phyloP scores from a whole-genome alignment of 192 early-diverging fungal genomes.

The Umbelopsis vinacea region DNA sequence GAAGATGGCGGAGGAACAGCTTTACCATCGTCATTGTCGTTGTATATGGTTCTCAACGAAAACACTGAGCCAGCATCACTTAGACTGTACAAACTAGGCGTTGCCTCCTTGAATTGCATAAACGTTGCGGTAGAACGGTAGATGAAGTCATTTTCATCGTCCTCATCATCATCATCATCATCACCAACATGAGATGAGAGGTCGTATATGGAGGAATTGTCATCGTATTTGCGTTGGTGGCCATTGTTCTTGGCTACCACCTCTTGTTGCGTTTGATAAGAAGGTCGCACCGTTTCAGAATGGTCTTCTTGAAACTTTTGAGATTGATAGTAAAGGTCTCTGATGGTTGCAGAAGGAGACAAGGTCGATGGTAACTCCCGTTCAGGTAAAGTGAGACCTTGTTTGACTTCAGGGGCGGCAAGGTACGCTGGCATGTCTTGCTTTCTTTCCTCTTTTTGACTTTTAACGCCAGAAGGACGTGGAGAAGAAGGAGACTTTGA shows the following conservation, averaged over 20 bases:
- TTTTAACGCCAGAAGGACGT: conserved; percentile 11
- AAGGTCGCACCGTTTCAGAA: background rate
- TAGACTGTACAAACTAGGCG: conserved; percentile 21
- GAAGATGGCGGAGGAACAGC: background rate
- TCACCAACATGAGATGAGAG: background rate
- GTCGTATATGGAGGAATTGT: conserved; percentile 16
- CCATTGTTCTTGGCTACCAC: background rate
- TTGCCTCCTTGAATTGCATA: conserved; percentile 21
- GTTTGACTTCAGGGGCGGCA: background rate
- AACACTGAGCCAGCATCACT: conserved; percentile 32
- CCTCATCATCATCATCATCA: conserved; percentile 23
- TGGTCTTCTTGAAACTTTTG: conserved; percentile 21
- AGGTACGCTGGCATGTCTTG: background rate
- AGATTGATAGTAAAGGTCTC: conserved; percentile 36
- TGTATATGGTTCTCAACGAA: conserved; percentile 33
- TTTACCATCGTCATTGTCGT: conserved; percentile 29
- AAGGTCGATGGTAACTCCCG: conserved; percentile 1
- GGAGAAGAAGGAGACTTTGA: conserved; percentile 2
- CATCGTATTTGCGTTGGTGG: background rate
- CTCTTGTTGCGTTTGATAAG: conserved; percentile 20
- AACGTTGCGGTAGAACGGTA: conserved; percentile 29
- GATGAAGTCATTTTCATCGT: conserved; percentile 29
- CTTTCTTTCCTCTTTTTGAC: background rate
- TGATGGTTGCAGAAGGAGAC: conserved; percentile 37
- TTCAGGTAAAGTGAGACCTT: background rate